phyloP scores from a whole-genome alignment of 2,329 filamentous ascomycete species.

The Emergomyces orientalis region DNA sequence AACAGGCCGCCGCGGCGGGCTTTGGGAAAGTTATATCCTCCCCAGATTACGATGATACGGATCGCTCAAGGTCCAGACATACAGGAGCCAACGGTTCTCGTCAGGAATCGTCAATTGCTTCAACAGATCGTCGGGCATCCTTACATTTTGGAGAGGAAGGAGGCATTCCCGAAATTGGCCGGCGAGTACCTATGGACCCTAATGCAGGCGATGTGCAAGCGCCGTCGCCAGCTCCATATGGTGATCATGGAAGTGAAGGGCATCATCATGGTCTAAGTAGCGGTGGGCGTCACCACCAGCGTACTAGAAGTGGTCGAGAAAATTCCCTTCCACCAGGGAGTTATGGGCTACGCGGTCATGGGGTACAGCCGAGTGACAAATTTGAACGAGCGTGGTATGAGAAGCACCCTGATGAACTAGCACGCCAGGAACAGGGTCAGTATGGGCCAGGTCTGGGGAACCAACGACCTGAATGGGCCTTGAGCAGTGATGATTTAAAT shows the following conservation, averaged over 20 bases:
- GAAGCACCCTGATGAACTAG: conserved; percentile 73
- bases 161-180: conserved; percentile 85
- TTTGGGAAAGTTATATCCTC: conserved; percentile 52
- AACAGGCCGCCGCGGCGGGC: conserved; percentile 72
- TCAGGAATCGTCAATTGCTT: conserved; percentile 38
- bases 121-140: conserved; percentile 47
- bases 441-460: conserved; percentile 52
- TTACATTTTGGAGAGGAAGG: conserved; percentile 61
- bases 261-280: conserved; percentile 40
- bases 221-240: conserved; percentile 63
- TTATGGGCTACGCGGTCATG: conserved; percentile 88
- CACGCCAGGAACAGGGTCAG: conserved; percentile 62
- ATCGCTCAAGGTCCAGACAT: conserved; percentile 47
- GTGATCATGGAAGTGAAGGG: conserved; percentile 25
- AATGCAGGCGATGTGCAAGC: conserved; percentile 93
- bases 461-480: conserved; percentile 62
- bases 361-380: conserved; percentile 62
- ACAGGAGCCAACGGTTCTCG: conserved; percentile 53
- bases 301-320: conserved; percentile 63
- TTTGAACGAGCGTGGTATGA: conserved; percentile 88
- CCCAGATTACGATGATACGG: conserved; percentile 43
- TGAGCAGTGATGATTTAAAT: conserved; percentile 85
- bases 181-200: conserved; percentile 86
- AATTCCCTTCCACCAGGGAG: conserved; percentile 72
- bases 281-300: conserved; percentile 51